Evolutionary conservation across 306 rosid genomes (phyloP), one percentile per base, ranked within the genome.

Genomic region (Citrullus amarus): DNA sequence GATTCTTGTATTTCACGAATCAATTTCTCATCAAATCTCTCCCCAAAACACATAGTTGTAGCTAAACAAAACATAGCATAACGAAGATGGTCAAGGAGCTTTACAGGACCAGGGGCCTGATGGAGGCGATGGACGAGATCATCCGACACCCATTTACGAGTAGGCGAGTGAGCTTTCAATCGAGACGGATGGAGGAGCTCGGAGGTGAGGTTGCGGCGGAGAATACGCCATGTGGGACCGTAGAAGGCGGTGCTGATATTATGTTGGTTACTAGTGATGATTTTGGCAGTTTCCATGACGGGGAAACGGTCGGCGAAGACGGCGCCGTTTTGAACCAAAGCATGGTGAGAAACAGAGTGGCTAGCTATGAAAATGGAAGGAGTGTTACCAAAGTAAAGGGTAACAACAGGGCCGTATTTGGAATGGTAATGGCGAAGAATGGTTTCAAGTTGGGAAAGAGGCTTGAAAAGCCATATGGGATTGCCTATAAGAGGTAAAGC

Each of bases 231-330:
- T 16, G 53, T 58, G 7, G n/a, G 66, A 15, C 79, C 79, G 57
- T 77, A 77, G 48, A 77, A 77, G 57, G 79, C 57, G 6, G 79
- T 77, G 79, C 79, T 77, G 43, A 77, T 77, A 41, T 77, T 77
- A 41, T n/a, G 79, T 3, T 77, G 79, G 56, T 77, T 60, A 41
- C 79, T 77, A 8, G 79, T 77, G 43, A 77, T 58, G 57, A 77
- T 28, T 25, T 77, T 77, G 22, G 28, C 79, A 0, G 79, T 77
- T 3, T 59, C 36, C 38, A 44, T 22, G 70, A 77, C 70, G 3
- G 79, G 79, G 43, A 44, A 77, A 2, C 79, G 79, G 43, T 77
- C 79, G 16, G 79, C 79, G 6, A 77, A 77, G 63, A 77, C 5
- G n/a, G 79, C 79, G 13, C 79, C 79, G 12, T 77, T 77, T 22